Evolutionary conservation across 177 flowering plant species (phyloP).

Genomic region (Vitis hybrid): DNA sequence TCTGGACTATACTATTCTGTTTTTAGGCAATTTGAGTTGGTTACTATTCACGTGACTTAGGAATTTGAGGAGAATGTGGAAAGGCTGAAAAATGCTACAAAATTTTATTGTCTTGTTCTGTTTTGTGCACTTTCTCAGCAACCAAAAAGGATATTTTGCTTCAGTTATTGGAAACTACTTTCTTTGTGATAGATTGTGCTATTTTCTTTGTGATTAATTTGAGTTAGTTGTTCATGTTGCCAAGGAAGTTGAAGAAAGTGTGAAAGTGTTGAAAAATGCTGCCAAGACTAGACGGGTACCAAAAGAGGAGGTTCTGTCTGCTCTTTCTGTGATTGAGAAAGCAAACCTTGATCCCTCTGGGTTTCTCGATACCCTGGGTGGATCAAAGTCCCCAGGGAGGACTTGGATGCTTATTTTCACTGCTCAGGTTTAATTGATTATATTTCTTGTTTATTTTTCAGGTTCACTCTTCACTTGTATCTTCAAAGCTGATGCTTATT

Average conservation of each 20-base stretch:
- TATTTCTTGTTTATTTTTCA: not conserved
- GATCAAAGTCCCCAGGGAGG: slow-evolving; percentile 80
- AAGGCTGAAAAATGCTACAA: no score
- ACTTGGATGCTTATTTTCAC: slow-evolving; percentile 99
- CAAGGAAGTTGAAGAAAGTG: slow-evolving; percentile 76
- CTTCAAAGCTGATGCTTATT: not conserved
- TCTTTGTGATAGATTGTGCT: not conserved
- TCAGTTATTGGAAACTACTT: not conserved
- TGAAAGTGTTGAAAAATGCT: slow-evolving; percentile 72
- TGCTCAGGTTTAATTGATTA: slow-evolving; percentile 49
- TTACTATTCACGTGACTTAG: no score
- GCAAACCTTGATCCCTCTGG: slow-evolving; percentile 71
- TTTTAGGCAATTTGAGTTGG: no score
- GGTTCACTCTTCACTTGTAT: not conserved
- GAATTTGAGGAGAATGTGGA: no score
- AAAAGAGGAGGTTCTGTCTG: slow-evolving; percentile 59
- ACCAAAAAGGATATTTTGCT: no score
- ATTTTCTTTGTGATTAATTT: not conserved
- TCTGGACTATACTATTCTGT: no score
- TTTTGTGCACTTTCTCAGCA: no score
- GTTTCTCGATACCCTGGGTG: slow-evolving; percentile 82
- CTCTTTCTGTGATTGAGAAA: slow-evolving; percentile 70
- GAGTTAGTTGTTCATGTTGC: slow-evolving; percentile 4
- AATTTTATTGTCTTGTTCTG: no score
- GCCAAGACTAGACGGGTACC: slow-evolving; percentile 77